phyloP scores from a whole-genome alignment of 495 filamentous ascomycete species.

The Xylaria sp. region DNA sequence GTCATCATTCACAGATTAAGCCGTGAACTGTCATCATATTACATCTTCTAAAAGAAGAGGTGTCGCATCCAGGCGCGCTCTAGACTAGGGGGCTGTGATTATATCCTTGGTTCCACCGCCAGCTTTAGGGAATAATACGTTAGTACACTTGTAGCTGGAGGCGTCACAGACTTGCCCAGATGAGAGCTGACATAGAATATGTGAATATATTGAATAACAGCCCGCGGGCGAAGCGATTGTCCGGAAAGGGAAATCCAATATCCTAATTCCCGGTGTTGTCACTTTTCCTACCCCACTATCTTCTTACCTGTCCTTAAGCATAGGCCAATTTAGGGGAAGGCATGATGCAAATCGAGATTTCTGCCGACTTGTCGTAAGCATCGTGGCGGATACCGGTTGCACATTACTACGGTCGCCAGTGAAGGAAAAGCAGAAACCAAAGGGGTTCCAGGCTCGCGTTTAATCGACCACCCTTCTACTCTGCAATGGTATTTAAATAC shows the following conservation, averaged over 20 bases:
- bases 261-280: conserved; percentile 10
- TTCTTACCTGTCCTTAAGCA: background rate
- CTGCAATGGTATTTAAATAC: background rate
- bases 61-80: background rate
- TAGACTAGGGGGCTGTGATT: background rate
- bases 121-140: background rate
- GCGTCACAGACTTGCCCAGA: conserved; percentile 4
- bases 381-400: conserved; percentile 2
- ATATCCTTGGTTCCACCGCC: conserved; percentile 1
- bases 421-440: background rate
- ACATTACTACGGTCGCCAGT: background rate
- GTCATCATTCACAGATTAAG: background rate
- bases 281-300: conserved; percentile 12
- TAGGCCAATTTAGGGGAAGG: background rate
- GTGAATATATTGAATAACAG: background rate
- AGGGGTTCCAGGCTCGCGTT: background rate
- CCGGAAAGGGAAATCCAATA: background rate
- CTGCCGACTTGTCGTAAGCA: background rate
- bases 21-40: background rate
- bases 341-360: background rate
- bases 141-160: conserved; percentile 9
- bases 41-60: background rate
- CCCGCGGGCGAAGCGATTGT: background rate
- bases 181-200: background rate
- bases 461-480: background rate